Base-by-base conservation (phyloP, 1,139 yeast species). In the Candida smagusa region DNA sequence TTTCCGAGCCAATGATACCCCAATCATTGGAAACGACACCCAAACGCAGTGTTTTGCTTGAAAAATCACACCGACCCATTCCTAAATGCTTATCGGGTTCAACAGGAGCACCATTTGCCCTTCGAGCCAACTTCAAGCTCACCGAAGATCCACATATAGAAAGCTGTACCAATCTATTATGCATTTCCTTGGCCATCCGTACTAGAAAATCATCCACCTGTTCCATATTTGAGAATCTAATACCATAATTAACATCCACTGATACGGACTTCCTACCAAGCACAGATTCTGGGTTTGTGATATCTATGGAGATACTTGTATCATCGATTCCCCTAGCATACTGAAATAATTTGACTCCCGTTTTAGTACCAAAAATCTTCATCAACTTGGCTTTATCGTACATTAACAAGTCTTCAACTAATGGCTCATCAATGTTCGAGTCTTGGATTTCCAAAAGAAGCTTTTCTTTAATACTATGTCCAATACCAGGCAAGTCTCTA, bases 241-340 rank as follows among this genome's bases (percentile, higher is more conserved):
- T 85, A 0, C 96, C 97, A 82, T 88, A 92, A 45, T 89, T 87
- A 25, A 92, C 84, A 56, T 92, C 97, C 8, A 88, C 87, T 0
- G 96, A 88, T 0, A 92, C 74, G 0, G 95, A 77, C 49, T 87
- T 88, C 24, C 95, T 71, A 0, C 74, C 72, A 4, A 69, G 49
- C 3, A 63, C 66, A 34, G 63, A 69, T 46, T 62, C 73, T 19
- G 68, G 68, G 28, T 76, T 73, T 11, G 66, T 64, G 4, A 59
- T 45, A 27, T 81, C 74, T 31, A 65, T 65, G 40, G 72, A 73
- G 22, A 86, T 72, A 28, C 68, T 66, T 0, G 84, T 72, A 31
- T 69, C 62, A 58, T 90, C 97, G 5, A 72, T 60, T 0, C 97
- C 97, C 16, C 81, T 60, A 2, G 81, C 68, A 48, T 74, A 81